Evolutionary conservation across 1,284 basidiomycete genomes (phyloP).

Genomic region (Schizophyllum amplum): DNA sequence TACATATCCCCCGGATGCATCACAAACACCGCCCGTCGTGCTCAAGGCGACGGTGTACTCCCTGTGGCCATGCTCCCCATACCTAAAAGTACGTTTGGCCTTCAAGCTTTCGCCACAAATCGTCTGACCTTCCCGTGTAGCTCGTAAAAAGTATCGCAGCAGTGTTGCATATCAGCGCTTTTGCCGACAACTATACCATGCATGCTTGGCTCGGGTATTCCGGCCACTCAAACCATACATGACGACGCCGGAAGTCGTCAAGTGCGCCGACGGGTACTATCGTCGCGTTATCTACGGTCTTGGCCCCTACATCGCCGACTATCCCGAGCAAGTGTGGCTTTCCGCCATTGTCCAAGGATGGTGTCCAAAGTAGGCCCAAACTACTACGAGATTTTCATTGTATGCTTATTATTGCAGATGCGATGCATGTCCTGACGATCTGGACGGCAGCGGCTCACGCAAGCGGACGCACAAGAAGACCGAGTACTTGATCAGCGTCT

Average conservation of each 20-base stretch:
- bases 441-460: conserved; percentile 12
- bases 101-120: not conserved
- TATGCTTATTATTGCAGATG: conserved; percentile 25
- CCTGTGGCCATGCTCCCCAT: conserved; percentile 25
- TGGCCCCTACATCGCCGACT: conserved; percentile 19
- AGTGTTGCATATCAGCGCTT: conserved; percentile 19
- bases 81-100: conserved; percentile 21
- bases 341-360: conserved; percentile 15
- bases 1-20: conserved; percentile 24
- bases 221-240: conserved; percentile 13
- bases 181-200: conserved; percentile 21
- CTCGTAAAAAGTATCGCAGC: conserved; percentile 8
- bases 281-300: conserved; percentile 15
- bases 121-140: not conserved
- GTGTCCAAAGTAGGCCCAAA: conserved; percentile 12
- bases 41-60: conserved; percentile 19
- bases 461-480: conserved; percentile 5
- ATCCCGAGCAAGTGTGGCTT: conserved; percentile 18
- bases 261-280: conserved; percentile 16
- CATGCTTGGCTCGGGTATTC: conserved; percentile 17
- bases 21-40: conserved; percentile 20
- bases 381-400: conserved; percentile 11
- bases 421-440: conserved; percentile 25
- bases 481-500: conserved; percentile 5
- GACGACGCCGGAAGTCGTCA: conserved; percentile 11